Conservation (phyloP, 1,284 basidiomycete species). For the Cryptococcus sp. region DNA sequence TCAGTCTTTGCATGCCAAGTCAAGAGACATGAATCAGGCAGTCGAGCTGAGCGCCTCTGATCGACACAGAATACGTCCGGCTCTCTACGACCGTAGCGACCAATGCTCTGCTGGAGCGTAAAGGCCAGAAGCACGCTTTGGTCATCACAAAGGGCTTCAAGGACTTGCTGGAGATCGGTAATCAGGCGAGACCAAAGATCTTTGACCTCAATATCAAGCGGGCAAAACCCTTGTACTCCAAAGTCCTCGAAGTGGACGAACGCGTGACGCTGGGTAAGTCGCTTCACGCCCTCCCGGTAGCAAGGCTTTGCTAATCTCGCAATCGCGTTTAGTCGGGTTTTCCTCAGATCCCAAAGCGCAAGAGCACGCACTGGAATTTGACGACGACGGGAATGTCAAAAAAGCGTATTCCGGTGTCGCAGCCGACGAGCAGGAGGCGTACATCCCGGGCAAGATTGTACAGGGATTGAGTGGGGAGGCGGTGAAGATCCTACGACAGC, state of each 20-base stretch:
- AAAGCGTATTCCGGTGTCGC: conserved; percentile 65
- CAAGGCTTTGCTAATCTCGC: conserved; percentile 49
- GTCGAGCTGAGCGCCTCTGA: neutral
- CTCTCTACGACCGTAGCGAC: conserved; percentile 92
- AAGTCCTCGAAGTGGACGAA: conserved; percentile 58
- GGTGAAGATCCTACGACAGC: conserved; percentile 77
- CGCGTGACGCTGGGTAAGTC: conserved; percentile 55
- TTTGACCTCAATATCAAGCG: conserved; percentile 85
- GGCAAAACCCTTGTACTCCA: conserved; percentile 58
- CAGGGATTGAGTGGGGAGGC: conserved; percentile 87
- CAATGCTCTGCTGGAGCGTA: conserved; percentile 91
- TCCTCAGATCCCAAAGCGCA: conserved; percentile 81
- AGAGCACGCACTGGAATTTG: conserved; percentile 72
- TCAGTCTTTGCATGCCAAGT: conserved; percentile 9
- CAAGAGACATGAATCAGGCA: neutral
- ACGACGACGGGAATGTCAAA: conserved; percentile 63
- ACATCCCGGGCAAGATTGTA: conserved; percentile 59
- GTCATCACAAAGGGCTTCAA: conserved; percentile 90
- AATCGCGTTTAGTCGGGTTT: conserved; percentile 68
- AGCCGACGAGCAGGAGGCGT: conserved; percentile 51
- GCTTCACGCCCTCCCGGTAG: conserved; percentile 29
- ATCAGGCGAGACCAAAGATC: conserved; percentile 82
- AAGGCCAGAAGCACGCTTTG: conserved; percentile 85
- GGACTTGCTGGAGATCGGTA: conserved; percentile 68
- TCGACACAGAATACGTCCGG: conserved; percentile 74